These are phyloP conservation scores for Claviceps lovelessii DNA, from an alignment of 2,329 filamentous ascomycete genomes.

Conservation along the genomic window DNA sequence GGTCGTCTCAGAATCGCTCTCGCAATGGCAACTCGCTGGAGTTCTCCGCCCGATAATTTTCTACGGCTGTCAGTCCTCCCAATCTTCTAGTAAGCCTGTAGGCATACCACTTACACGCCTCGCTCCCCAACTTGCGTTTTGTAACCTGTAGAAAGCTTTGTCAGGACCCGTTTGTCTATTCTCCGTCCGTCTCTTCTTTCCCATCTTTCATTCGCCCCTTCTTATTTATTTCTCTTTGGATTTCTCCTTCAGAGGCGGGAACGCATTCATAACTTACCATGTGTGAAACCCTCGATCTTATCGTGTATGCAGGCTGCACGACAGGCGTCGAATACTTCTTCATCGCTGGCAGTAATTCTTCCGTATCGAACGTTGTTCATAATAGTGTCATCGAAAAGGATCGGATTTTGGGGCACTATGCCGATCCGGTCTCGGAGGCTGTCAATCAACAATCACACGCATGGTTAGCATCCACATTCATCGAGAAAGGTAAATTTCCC, in stretches of 20 bases:
- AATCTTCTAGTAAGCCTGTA: background rate
- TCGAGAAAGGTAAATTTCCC: slow-evolving; percentile 26
- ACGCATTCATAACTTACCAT: slow-evolving; percentile 20
- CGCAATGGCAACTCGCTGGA: slow-evolving; percentile 34
- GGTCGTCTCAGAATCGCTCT: slow-evolving; percentile 19
- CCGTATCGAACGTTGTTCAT: slow-evolving; percentile 47
- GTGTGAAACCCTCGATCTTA: slow-evolving; percentile 38
- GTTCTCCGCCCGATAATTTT: slow-evolving; percentile 44
- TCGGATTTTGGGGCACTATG: slow-evolving; percentile 40
- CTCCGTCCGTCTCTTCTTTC: background rate
- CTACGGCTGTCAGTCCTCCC: slow-evolving; percentile 17
- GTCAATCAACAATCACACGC: background rate
- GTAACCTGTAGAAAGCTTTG: slow-evolving; percentile 23
- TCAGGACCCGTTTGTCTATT: background rate
- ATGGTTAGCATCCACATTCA: slow-evolving; percentile 10
- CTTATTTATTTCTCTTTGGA: background rate
- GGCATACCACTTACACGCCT: slow-evolving; percentile 25
- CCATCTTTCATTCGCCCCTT: background rate
- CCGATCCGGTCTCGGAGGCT: slow-evolving; percentile 40
- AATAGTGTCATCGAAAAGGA: slow-evolving; percentile 43
- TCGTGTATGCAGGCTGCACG: slow-evolving; percentile 43
- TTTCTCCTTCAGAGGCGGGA: no score
- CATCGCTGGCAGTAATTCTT: slow-evolving; percentile 36
- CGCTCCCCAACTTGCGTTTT: slow-evolving; percentile 36
- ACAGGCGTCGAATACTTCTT: slow-evolving; percentile 40